A percentile compares a stretch with the other conserved stretches of the same genome.
Evolutionary conservation across 2,329 filamentous ascomycete species (phyloP).

Genomic region (Fusarium cicatricum): DNA sequence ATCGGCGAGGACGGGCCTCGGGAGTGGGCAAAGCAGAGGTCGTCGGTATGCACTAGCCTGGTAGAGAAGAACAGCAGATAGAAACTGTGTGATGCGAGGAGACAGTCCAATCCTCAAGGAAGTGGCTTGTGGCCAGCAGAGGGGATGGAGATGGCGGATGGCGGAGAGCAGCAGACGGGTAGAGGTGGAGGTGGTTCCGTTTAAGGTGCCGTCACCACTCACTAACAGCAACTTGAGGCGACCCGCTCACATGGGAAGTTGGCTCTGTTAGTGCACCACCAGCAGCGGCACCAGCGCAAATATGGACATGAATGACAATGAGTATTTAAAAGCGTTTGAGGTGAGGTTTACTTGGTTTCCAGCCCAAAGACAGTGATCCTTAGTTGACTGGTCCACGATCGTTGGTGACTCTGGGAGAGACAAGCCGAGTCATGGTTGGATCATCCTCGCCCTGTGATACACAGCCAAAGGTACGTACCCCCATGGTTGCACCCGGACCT

Average conservation of each 20-base stretch:
- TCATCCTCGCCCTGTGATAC: slow-evolving; percentile 1
- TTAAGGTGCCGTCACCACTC: slow-evolving; percentile 40
- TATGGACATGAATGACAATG: neutral
- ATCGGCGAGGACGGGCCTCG: slow-evolving; percentile 25
- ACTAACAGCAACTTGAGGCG: slow-evolving; percentile 10
- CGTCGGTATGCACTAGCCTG: neutral
- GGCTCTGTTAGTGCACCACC: slow-evolving; percentile 6
- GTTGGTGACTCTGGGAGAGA: neutral
- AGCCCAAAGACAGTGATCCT: neutral
- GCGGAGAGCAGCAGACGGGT: slow-evolving; percentile 37
- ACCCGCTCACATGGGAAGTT: slow-evolving; percentile 19
- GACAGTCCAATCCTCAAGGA: slow-evolving; percentile 16
- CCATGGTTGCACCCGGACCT: too few species aligned
- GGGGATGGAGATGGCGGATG: slow-evolving; percentile 34
- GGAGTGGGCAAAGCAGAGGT: slow-evolving; percentile 7
- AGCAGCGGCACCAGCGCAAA: neutral
- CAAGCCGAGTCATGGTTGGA: slow-evolving; percentile 29
- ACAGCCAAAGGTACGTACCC: slow-evolving; percentile 8
- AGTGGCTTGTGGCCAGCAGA: slow-evolving; percentile 28
- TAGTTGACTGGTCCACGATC: neutral
- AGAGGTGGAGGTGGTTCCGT: slow-evolving; percentile 39
- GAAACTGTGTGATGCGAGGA: slow-evolving; percentile 9
- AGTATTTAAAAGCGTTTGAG: too few species aligned
- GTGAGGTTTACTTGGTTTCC: too few species aligned
- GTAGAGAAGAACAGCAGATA: neutral